These are phyloP conservation scores for Trametes cingulata DNA, from an alignment of 768 basidiomycete species.

Conservation along the genomic window DNA sequence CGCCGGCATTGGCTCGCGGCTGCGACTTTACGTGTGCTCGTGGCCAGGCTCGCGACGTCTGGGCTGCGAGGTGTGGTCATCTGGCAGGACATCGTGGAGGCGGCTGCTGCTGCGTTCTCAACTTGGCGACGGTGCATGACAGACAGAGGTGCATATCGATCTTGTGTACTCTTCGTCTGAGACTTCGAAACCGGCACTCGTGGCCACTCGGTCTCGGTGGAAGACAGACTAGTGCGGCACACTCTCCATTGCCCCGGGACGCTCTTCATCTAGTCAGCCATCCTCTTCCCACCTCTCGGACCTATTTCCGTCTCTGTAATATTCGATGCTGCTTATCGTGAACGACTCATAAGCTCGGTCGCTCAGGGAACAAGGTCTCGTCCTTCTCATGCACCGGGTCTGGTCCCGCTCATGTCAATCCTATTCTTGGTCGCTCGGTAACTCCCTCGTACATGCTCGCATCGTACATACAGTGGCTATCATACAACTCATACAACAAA, in stretches of 20 bases:
- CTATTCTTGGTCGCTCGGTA: constrained; percentile 2
- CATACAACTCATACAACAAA: neutral
- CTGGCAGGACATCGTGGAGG: neutral
- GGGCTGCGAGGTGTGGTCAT: constrained; percentile 2
- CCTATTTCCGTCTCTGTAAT: too few relatives aligned
- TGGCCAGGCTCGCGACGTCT: neutral
- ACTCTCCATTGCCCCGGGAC: constrained; percentile 5
- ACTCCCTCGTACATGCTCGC: neutral
- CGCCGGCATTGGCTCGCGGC: constrained; percentile 1
- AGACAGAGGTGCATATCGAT: neutral
- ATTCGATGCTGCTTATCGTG: too few relatives aligned
- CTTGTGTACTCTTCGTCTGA: neutral
- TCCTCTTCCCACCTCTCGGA: too few relatives aligned
- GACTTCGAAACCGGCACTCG: neutral
- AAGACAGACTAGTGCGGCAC: neutral
- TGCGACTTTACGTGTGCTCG: constrained; percentile 1
- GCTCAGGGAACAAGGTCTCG: neutral
- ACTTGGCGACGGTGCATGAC: neutral
- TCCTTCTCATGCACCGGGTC: neutral
- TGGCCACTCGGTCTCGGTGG: neutral
- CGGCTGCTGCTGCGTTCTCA: neutral
- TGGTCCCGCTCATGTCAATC: neutral
- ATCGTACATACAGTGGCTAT: constrained; percentile 3
- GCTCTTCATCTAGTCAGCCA: neutral
- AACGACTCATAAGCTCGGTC: neutral